Evolutionary conservation across 805 yeast species (phyloP).

Genomic region (Pichia thaimueangensis): DNA sequence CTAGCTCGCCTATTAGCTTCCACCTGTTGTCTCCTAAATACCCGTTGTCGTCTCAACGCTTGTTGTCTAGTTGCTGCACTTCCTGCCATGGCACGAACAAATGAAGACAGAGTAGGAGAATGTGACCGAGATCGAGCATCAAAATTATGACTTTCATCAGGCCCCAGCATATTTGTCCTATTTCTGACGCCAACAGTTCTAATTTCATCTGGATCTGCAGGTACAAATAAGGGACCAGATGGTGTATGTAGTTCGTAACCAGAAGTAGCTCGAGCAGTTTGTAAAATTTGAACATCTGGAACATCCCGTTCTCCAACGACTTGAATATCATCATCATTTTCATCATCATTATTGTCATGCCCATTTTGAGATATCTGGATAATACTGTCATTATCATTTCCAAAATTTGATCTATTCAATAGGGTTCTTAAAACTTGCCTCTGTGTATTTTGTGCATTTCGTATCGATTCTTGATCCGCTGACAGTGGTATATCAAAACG

Average conservation of each 20-base stretch:
- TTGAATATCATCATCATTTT: slow-evolving; percentile 20
- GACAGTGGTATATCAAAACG: neutral
- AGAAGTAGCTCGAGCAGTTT: neutral
- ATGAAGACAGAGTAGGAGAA: neutral
- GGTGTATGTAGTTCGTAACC: slow-evolving; percentile 8
- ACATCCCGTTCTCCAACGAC: slow-evolving; percentile 20
- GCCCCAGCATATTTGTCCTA: too few species aligned
- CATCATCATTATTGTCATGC: neutral
- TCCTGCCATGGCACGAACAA: neutral
- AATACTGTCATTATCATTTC: neutral
- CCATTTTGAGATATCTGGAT: neutral
- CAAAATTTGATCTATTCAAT: neutral
- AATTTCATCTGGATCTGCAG: slow-evolving; percentile 1
- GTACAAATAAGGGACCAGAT: slow-evolving; percentile 7
- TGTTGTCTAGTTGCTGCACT: slow-evolving; percentile 1
- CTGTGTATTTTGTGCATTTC: slow-evolving; percentile 3
- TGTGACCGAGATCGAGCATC: too few species aligned
- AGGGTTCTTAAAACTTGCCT: neutral
- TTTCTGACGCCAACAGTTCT: slow-evolving; percentile 3
- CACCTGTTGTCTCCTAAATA: neutral
- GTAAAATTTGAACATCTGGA: slow-evolving; percentile 12
- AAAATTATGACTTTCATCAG: too few species aligned
- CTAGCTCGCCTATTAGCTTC: neutral
- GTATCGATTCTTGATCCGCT: slow-evolving; percentile 1
- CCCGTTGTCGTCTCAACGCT: slow-evolving; percentile 1